phyloP scores from a whole-genome alignment of 2,329 filamentous ascomycete genomes.

The Penicillium sp. region DNA sequence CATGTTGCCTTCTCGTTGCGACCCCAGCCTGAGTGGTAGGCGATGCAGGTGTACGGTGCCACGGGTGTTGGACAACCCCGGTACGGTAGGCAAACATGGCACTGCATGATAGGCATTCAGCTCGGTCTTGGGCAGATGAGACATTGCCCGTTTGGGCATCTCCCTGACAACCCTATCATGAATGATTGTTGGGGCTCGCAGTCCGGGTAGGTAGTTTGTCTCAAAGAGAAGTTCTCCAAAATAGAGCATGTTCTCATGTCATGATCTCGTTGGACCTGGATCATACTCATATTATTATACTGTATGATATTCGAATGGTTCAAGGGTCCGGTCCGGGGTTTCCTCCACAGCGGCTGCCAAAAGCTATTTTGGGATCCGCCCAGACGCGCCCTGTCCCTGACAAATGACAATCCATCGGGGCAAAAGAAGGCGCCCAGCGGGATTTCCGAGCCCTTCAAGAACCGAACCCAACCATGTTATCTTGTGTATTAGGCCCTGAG shows the following conservation, averaged over 20 bases:
- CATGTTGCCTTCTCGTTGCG: not conserved
- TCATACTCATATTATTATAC: too few relatives aligned
- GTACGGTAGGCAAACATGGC: constrained; percentile 6
- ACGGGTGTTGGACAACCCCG: not conserved
- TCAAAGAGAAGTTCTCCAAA: not conserved
- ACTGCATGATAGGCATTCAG: constrained; percentile 10
- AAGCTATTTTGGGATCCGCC: constrained; percentile 4
- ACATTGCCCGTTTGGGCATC: constrained; percentile 9
- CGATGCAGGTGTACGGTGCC: constrained; percentile 5
- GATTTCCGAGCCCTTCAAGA: constrained; percentile 1
- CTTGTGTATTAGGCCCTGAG: not conserved
- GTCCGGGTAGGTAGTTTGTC: not conserved
- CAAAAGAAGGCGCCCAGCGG: not conserved
- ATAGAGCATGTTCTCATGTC: not conserved
- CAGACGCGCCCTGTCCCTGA: constrained; percentile 1
- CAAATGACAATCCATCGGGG: not conserved
- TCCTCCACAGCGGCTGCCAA: not conserved
- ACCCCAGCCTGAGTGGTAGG: not conserved
- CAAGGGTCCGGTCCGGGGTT: not conserved
- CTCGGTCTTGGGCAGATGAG: constrained; percentile 10
- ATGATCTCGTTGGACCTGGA: not conserved
- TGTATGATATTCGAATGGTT: not conserved
- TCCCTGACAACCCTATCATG: not conserved
- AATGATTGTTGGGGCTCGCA: not conserved
- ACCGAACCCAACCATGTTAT: not conserved